Evolutionary conservation across 371 early-diverging fungal species (phyloP), one percentile per base, ranked within the genome.

Genomic region (Mucor irregularis): DNA sequence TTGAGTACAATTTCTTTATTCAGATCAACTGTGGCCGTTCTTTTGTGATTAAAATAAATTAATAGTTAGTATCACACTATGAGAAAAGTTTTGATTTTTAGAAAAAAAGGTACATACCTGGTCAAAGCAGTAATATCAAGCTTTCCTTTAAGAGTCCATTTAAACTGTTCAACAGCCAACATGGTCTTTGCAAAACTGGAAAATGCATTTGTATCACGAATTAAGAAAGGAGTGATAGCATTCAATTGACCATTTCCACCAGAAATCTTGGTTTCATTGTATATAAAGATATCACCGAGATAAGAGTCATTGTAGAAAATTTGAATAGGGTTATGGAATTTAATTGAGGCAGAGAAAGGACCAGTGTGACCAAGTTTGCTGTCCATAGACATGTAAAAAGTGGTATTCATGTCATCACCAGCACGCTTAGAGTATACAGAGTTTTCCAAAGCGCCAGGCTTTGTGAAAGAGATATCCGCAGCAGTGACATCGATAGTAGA

Each of bases 51-150:
- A 3, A 39, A 46, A 30, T 34, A n/a, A 11, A 25, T 37, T 29
- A 30, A 29, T 9, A 14, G 19, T 24, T 19, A 22, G 45, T 3
- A 35, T 22, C 25, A 21, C 22, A 33, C n/a, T n/a, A n/a, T n/a
- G n/a, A 44, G 6, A 38, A 30, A 37, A 35, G 35, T 35, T 13
- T 7, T n/a, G 1, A n/a, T 11, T 35, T 35, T n/a, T n/a, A 30
- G 8, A 2, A 43, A 25, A 35, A 26, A 34, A 45, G 11, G 37
- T 44, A 24, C 24, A 53, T 66, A 76, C 76, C 80, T 75, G 16
- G 80, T 65, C 44, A 84, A 72, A 46, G 86, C 83, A 39, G 74
- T 73, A 46, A 86, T 78, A 58, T 80, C 78, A 38, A 82, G 71
- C 46, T 73, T 73, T 37, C 82, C 80, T 64, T 80, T 74, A 49